Base-by-base conservation (phyloP, 805 yeast genomes). In the Teunomyces cretensis region DNA sequence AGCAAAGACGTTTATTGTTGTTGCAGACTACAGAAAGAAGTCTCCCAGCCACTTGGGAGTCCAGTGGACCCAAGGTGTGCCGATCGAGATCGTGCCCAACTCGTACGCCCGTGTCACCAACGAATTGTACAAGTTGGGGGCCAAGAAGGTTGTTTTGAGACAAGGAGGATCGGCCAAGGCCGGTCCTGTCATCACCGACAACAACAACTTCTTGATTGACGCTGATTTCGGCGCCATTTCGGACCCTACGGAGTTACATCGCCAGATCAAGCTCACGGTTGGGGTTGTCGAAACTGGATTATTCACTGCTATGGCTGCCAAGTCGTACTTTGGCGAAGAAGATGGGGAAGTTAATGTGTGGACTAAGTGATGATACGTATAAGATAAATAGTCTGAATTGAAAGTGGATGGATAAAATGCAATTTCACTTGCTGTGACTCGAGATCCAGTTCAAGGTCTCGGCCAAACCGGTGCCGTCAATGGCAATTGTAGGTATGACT, bases 231-330 rank as follows among this genome's bases (percentile, higher is more conserved):
- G 96, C 35, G 79, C 78, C 48, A 81, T 94, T 42, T 64, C 72
- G 35, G 63, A 75, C 43, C 79, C 81, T 4, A 56, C 44, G 12
- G 54, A 50, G 30, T 76, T 94, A 54, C 91, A 91, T 62, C 50
- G 61, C 30, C 64, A 80, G 55, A 82, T 94, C 64, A 89, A 87
- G 66, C 61, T 73, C 42, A 69, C 92, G 56, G 87, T 89, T 17
- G 99, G 99, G 38, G 97, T 94, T 24, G 97, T 94, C 12, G 99
- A 94, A 67, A 91, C 96, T 8, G 99, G 99, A 1, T 72, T 94
- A 49, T 94, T 94, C 69, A 79, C 82, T 38, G 71, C 75, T 39
- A 75, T 81, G 80, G 92, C 96, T 22, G 70, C 71, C 40, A 86
- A 79, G 62, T 94, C 92, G 6, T 94, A 91, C 67, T 88, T 94